Conservation (phyloP, 805 yeast genomes). For the Teunomyces stri region DNA sequence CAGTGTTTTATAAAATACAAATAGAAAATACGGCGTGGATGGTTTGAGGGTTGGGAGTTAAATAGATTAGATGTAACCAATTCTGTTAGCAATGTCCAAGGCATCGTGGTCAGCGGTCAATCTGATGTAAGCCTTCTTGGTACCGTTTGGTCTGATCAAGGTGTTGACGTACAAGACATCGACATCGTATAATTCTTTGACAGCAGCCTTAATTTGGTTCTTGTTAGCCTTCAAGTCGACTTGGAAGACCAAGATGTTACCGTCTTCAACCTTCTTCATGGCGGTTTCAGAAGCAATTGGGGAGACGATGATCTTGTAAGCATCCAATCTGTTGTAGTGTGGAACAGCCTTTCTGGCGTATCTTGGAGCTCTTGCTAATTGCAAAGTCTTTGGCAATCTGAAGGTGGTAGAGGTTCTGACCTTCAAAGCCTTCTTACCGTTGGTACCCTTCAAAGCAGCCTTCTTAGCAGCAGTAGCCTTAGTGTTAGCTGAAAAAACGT, state of each 20-base stretch:
- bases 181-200: conserved; percentile 96
- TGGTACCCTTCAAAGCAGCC: conserved; percentile 97
- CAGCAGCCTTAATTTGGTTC: conserved; percentile 97
- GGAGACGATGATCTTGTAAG: conserved; percentile 88
- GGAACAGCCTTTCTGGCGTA: conserved; percentile 95
- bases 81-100: conserved; percentile 99
- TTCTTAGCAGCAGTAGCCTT: conserved; percentile 98
- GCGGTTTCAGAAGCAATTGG: conserved; percentile 99
- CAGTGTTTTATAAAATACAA: conserved; percentile 11
- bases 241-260: conserved; percentile 98
- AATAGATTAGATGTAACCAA: conserved; percentile 86
- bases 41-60: conserved; percentile 7
- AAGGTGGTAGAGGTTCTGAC: conserved; percentile 94
- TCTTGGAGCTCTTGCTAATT: conserved; percentile 90
- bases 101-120: conserved; percentile 99
- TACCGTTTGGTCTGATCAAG: conserved; percentile 97
- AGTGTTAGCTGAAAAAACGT: conserved; percentile 40
- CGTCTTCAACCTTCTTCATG: conserved; percentile 98
- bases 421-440: conserved; percentile 85
- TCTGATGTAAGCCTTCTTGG: conserved; percentile 99
- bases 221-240: conserved; percentile 97
- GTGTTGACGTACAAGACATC: conserved; percentile 95
- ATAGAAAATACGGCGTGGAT: conserved; percentile 10
- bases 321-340: conserved; percentile 95
- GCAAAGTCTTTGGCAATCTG: conserved; percentile 97